These are phyloP conservation scores for Astrephomene gubernaculifera DNA, from an alignment of 139 green algal species.

Conservation along the genomic window DNA sequence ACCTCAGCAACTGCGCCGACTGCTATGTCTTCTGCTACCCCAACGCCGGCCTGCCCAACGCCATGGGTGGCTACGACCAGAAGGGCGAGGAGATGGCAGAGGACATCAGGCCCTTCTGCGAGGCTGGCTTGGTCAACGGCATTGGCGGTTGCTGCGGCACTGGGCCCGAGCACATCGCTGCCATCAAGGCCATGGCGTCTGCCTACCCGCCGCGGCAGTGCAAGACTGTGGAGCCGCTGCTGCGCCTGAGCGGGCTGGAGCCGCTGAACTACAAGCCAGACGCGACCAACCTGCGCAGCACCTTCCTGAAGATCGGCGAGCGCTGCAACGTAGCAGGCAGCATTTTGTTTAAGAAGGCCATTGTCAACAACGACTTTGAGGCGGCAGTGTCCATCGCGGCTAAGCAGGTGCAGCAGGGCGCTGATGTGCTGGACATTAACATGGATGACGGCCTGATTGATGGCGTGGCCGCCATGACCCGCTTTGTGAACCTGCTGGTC, in stretches of 20 bases:
- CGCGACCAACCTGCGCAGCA: conserved; percentile 78
- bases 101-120: conserved; percentile 94
- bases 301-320: conserved; percentile 97
- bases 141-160: conserved; percentile 97
- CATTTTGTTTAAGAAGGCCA: conserved; percentile 97
- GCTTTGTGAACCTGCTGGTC: conserved; percentile 97
- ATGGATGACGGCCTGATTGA: conserved; percentile 99
- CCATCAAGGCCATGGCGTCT: conserved; percentile 78
- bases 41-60: conserved; percentile 98
- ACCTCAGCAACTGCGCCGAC: conserved; percentile 88
- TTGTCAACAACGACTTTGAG: conserved; percentile 95
- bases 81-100: conserved; percentile 94
- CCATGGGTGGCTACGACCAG: conserved; percentile 99
- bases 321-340: conserved; percentile 98
- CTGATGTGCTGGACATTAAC: conserved; percentile 98
- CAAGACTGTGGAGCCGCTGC: conserved; percentile 71
- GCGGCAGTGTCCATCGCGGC: conserved; percentile 93
- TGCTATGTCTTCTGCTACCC: conserved; percentile 98
- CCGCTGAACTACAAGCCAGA: conserved; percentile 93
- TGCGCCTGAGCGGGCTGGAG: conserved; percentile 96
- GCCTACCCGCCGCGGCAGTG: conserved; percentile 76
- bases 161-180: conserved; percentile 91
- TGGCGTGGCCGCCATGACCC: conserved; percentile 94
- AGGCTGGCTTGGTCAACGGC: conserved; percentile 91
- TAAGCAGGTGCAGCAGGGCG: conserved; percentile 88